phyloP scores from a whole-genome alignment of 108 stramenopile species.

The Heterococcus sp. region DNA sequence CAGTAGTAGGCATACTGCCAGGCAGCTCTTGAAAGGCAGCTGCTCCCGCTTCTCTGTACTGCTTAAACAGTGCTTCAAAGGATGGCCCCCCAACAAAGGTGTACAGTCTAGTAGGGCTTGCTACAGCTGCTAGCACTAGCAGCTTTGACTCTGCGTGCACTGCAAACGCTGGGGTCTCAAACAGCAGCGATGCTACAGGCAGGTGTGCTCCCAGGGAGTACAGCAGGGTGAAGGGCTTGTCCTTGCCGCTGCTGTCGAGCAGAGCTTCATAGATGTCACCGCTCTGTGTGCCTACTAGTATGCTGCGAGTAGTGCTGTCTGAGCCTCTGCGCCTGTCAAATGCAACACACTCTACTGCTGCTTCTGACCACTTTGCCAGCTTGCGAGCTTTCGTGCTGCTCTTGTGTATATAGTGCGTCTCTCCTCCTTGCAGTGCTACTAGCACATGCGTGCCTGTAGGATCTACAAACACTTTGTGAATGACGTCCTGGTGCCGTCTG shows the following conservation, averaged over 20 bases:
- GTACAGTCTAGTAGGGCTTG: constrained; percentile 24
- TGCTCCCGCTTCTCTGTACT: constrained; percentile 17
- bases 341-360: constrained; percentile 18
- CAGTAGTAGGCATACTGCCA: constrained; percentile 5
- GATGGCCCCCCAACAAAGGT: constrained; percentile 34
- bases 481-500: constrained; percentile 17
- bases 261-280: constrained; percentile 30
- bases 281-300: constrained; percentile 23
- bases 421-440: constrained; percentile 20
- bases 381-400: constrained; percentile 1
- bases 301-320: constrained; percentile 26
- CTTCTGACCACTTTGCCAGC: constrained; percentile 30
- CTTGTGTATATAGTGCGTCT: constrained; percentile 36
- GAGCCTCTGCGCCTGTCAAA: constrained; percentile 32
- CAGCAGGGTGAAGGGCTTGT: constrained; percentile 23
- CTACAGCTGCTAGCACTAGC: constrained; percentile 31
- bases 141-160: constrained; percentile 33
- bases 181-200: constrained; percentile 11
- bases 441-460: constrained; percentile 40
- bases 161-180: constrained; percentile 16
- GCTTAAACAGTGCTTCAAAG: constrained; percentile 22
- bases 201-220: constrained; percentile 9
- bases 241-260: constrained; percentile 41
- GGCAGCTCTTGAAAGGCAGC: constrained; percentile 32
- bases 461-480: constrained; percentile 41